These are phyloP conservation scores for Fragaria nilgerrensis DNA, from an alignment of 306 rosid genomes.

Conservation along the genomic window DNA sequence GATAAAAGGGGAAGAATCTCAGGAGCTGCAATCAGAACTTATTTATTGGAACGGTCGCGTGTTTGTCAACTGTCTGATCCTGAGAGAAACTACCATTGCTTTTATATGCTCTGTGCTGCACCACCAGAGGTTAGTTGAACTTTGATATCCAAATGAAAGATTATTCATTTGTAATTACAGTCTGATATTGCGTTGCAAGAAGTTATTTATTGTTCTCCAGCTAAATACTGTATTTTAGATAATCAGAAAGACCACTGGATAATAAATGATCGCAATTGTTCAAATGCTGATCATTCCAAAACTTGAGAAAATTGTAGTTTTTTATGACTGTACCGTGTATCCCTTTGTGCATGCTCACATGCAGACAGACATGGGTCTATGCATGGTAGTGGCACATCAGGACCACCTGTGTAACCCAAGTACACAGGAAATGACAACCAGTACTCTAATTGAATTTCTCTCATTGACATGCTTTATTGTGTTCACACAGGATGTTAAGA, in stretches of 20 bases:
- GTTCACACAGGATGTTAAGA: constrained; percentile 53
- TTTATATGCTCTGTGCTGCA: constrained; percentile 97
- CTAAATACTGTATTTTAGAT: background rate
- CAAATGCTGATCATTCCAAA: background rate
- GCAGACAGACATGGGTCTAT: background rate
- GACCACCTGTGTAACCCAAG: background rate
- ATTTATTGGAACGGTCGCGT: constrained; percentile 86
- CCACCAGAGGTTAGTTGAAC: constrained; percentile 62
- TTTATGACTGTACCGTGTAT: background rate
- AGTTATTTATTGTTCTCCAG: background rate
- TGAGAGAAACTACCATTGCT: constrained; percentile 97
- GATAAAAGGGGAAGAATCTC: constrained; percentile 80
- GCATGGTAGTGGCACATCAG: background rate
- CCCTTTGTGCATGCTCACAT: background rate
- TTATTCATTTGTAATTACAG: constrained; percentile 5
- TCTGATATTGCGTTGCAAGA: background rate
- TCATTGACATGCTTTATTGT: constrained; percentile 12
- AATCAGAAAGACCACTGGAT: background rate
- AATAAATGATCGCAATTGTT: background rate
- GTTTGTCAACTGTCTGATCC: constrained; percentile 99
- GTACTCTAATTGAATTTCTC: constrained; percentile 12
- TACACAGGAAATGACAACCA: background rate
- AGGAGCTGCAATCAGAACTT: constrained; percentile 97
- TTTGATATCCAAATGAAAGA: background rate
- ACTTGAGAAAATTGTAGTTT: background rate